Conservation (phyloP, 2,329 filamentous ascomycete genomes). For the Cordyceps fumosorosea region DNA sequence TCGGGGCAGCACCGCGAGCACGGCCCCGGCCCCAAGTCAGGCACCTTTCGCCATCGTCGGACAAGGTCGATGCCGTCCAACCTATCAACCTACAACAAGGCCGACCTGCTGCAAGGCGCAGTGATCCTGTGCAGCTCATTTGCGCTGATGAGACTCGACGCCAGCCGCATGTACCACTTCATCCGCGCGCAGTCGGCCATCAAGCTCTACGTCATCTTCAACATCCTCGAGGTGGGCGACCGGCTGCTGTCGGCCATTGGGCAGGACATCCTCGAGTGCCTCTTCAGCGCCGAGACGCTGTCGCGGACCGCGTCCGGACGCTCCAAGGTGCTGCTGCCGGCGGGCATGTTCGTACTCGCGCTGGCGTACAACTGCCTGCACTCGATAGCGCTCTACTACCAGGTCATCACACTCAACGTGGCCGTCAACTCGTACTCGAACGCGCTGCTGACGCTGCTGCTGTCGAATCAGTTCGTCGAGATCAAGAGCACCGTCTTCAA, state of each 20-base stretch:
- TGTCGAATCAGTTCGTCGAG: constrained; percentile 98
- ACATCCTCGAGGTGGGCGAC: constrained; percentile 89
- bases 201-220: constrained; percentile 98
- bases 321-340: constrained; percentile 80
- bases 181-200: constrained; percentile 95
- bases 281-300: constrained; percentile 88
- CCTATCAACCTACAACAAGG: constrained; percentile 84
- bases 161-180: constrained; percentile 95
- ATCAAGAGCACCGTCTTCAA: constrained; percentile 99
- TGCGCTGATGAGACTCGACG: constrained; percentile 84
- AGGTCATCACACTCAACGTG: constrained; percentile 95
- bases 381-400: constrained; percentile 85
- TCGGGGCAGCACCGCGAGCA: constrained; percentile 16
- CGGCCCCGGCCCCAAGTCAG: constrained; percentile 26
- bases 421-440: constrained; percentile 99
- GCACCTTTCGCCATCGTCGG: constrained; percentile 56
- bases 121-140: constrained; percentile 82
- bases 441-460: constrained; percentile 79
- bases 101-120: constrained; percentile 84
- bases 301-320: constrained; percentile 82
- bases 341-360: constrained; percentile 86
- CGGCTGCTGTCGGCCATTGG: constrained; percentile 84
- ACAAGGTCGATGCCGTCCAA: constrained; percentile 80
- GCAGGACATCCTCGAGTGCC: constrained; percentile 91
- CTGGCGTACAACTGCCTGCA: constrained; percentile 84